A percentile compares a stretch with the other conserved stretches of the same genome.
Conservation (phyloP, 768 basidiomycete species). For the Boletus patriciae region DNA sequence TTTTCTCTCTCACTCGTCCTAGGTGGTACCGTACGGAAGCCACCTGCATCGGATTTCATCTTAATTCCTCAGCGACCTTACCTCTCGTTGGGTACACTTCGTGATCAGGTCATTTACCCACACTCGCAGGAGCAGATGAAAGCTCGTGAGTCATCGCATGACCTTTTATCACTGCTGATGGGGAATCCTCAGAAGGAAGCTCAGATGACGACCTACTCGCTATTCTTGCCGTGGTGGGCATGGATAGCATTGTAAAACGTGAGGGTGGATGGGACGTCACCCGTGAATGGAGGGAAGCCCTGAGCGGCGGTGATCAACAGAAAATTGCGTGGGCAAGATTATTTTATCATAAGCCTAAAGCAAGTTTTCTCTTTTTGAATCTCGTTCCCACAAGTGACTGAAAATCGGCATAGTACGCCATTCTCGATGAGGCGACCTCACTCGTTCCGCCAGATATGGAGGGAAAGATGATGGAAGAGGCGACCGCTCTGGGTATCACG, state of each 20-base stretch:
- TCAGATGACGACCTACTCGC: conserved; percentile 72
- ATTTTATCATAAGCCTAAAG: conserved; percentile 95
- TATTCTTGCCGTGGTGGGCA: conserved; percentile 77
- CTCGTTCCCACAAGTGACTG: neutral
- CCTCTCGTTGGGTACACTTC: conserved; percentile 87
- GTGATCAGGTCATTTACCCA: conserved; percentile 97
- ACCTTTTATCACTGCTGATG: conserved; percentile 3
- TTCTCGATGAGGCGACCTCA: conserved; percentile 94
- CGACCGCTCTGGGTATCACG: conserved; percentile 84
- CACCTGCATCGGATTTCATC: conserved; percentile 84
- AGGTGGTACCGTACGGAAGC: conserved; percentile 84
- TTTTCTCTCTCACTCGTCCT: conserved; percentile 14
- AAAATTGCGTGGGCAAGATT: conserved; percentile 95
- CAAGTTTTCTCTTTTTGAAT: conserved; percentile 28
- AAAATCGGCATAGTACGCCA: conserved; percentile 70
- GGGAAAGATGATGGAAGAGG: conserved; percentile 92
- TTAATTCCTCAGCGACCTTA: conserved; percentile 96
- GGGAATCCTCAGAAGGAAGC: conserved; percentile 51
- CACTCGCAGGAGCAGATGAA: conserved; percentile 81
- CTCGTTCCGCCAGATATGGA: conserved; percentile 93
- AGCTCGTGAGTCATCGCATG: conserved; percentile 48
- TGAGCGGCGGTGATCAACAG: conserved; percentile 96
- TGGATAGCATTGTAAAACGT: conserved; percentile 83
- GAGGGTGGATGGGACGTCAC: conserved; percentile 94
- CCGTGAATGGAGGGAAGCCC: conserved; percentile 91